These are phyloP conservation scores for Fusarium sp. DNA, from an alignment of 2,329 filamentous ascomycete genomes.

Conservation along the genomic window DNA sequence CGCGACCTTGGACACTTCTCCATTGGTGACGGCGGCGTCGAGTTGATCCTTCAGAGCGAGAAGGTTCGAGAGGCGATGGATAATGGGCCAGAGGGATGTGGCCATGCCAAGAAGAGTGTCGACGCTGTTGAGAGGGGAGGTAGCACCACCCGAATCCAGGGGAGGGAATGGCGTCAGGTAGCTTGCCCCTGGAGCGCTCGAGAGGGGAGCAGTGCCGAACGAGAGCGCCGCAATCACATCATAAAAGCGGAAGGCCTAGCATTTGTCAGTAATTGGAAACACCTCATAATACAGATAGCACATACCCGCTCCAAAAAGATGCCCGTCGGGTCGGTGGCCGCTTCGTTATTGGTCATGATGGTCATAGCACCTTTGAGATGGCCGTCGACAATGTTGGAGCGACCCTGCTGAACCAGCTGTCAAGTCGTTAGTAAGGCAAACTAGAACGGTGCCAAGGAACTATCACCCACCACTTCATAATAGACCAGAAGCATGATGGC, in stretches of 20 bases:
- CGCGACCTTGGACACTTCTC: constrained; percentile 61
- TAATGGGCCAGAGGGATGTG: constrained; percentile 75
- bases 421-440: constrained; percentile 23
- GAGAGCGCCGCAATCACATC: constrained; percentile 77
- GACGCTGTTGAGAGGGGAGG: constrained; percentile 67
- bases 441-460: not conserved
- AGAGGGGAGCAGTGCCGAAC: constrained; percentile 71
- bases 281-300: not conserved
- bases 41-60: constrained; percentile 68
- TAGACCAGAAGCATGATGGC: constrained; percentile 75
- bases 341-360: constrained; percentile 68
- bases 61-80: constrained; percentile 73
- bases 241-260: constrained; percentile 75
- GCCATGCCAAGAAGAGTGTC: constrained; percentile 75
- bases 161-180: constrained; percentile 64
- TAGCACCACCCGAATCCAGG: constrained; percentile 60
- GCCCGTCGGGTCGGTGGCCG: constrained; percentile 65
- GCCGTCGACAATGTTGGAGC: constrained; percentile 72
- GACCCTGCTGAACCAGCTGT: constrained; percentile 73
- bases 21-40: constrained; percentile 60
- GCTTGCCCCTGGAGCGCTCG: constrained; percentile 64
- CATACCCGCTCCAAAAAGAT: constrained; percentile 73
- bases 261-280: not conserved
- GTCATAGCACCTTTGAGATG: constrained; percentile 75
- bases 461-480: constrained; percentile 72